Base-by-base conservation (phyloP, 306 rosid genomes). In the Glycyrrhiza uralensis region DNA sequence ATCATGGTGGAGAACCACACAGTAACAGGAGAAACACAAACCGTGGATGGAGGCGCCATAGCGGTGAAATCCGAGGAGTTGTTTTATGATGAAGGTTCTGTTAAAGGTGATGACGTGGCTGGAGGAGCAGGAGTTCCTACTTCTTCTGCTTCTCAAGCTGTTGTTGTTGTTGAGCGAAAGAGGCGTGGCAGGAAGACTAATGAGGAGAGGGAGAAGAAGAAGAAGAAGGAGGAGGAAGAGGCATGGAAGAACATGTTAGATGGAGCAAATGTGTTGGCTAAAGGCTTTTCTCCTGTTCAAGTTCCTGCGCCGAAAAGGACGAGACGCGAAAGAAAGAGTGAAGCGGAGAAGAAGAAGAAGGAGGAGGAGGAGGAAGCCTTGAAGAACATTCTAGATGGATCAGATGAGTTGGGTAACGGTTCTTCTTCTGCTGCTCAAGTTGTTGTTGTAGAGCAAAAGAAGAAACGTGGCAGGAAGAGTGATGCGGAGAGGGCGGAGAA, bases 261-360 rank as follows among this genome's bases (percentile, higher is more conserved):
- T n/a, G n/a, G n/a, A n/a, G n/a, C n/a, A n/a, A n/a, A n/a, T n/a
- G n/a, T n/a, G n/a, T n/a, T n/a, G n/a, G n/a, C n/a, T n/a, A n/a
- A n/a, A n/a, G n/a, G n/a, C n/a, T n/a, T n/a, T 55, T 55, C 39
- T 28, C n/a, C 63, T 1, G 39, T 13, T 55, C 12, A 55, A 26
- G 22, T 3, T 36, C 1, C 60, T 0, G 36, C 1, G 4, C 38
- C 4, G 20, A 47, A 11, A 22, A 76, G 55, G 61, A 66, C 24
- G 39, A n/a, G n/a, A n/a, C 69, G 77, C 15, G 32, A 41, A 2
- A 60, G 85, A 45, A 80, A 41, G 54, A 68, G 56, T 3, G 54
- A 72, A 42, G 14, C 11, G n/a, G 71, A 56, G 18, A 71, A 3
- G 36, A n/a, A n/a, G n/a, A n/a, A n/a, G n/a, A n/a, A n/a, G n/a